phyloP scores from a whole-genome alignment of 371 early-diverging fungal genomes.

The Mucor velutinosus region DNA sequence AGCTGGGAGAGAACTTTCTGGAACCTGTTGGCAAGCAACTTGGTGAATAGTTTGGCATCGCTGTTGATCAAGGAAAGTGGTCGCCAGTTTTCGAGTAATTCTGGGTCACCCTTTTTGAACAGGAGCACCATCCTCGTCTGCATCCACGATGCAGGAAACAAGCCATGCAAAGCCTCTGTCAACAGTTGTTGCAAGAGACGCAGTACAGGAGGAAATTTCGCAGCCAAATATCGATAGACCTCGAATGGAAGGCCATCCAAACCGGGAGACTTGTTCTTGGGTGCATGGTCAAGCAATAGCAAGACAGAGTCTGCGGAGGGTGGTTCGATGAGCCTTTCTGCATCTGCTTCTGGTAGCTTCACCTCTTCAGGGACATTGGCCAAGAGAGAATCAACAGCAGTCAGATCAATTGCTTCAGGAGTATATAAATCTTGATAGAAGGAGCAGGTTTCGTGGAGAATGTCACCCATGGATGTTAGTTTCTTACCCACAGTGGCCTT shows the following conservation, averaged over 20 bases:
- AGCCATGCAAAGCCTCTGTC: slow-evolving; percentile 7
- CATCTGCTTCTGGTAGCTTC: too few relatives aligned
- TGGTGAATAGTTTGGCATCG: slow-evolving; percentile 31
- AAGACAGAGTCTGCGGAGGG: too few relatives aligned
- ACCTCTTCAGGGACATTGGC: too few relatives aligned
- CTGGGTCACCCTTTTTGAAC: slow-evolving; percentile 38
- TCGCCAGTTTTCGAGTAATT: slow-evolving; percentile 22
- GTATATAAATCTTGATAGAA: too few relatives aligned
- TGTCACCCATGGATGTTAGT: too few relatives aligned
- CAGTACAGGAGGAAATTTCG: background rate
- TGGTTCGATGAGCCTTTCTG: too few relatives aligned
- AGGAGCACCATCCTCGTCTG: slow-evolving; percentile 28
- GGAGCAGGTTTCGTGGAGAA: too few relatives aligned
- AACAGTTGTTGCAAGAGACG: slow-evolving; percentile 16
- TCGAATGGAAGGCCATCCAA: slow-evolving; percentile 39
- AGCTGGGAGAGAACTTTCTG: background rate
- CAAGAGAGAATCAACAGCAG: too few relatives aligned
- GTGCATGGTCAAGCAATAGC: too few relatives aligned
- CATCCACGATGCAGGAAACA: slow-evolving; percentile 15
- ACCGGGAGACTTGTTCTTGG: background rate
- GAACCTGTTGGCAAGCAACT: slow-evolving; percentile 17
- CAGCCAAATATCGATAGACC: slow-evolving; percentile 10
- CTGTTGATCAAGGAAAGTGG: slow-evolving; percentile 32
- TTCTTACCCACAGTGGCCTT: too few relatives aligned
- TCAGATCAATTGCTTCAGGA: too few relatives aligned